These are phyloP conservation scores for Hsuehochloa calcarea DNA, from an alignment of 176 grass and related monocot genomes.

Conservation along the genomic window DNA sequence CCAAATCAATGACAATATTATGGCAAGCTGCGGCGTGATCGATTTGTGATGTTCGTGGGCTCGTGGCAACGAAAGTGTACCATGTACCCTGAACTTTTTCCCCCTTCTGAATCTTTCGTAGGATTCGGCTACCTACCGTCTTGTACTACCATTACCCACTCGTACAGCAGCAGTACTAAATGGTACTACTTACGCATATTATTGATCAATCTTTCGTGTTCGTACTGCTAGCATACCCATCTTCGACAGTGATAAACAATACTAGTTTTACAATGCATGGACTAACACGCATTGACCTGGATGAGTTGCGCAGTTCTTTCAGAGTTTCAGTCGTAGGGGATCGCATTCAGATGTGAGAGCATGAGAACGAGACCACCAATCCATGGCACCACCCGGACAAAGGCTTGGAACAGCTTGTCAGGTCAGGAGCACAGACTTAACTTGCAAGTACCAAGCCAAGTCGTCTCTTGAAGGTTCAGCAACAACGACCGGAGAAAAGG, in stretches of 20 bases:
- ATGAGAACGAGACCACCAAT: not conserved
- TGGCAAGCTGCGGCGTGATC: not conserved
- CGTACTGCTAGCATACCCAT: too few relatives aligned
- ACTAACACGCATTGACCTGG: not conserved
- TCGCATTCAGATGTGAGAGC: not conserved
- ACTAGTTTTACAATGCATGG: too few relatives aligned
- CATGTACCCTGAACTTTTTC: not conserved
- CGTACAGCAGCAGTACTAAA: too few relatives aligned
- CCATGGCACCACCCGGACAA: not conserved
- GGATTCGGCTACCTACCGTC: not conserved
- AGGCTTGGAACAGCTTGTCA: not conserved
- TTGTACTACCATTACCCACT: not conserved
- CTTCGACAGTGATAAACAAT: too few relatives aligned
- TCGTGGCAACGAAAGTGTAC: not conserved
- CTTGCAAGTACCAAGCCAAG: not conserved
- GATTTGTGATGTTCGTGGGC: not conserved
- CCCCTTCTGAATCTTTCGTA: not conserved
- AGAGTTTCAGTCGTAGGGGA: not conserved
- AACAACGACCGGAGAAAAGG: not conserved
- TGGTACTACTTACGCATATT: too few relatives aligned
- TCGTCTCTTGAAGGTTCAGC: constrained; percentile 2
- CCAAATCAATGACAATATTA: not conserved
- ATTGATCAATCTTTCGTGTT: too few relatives aligned
- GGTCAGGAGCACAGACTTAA: not conserved
- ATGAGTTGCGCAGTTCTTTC: not conserved